These are phyloP conservation scores for Botrytis byssoidea DNA, from an alignment of 2,329 filamentous ascomycete genomes.

Conservation along the genomic window DNA sequence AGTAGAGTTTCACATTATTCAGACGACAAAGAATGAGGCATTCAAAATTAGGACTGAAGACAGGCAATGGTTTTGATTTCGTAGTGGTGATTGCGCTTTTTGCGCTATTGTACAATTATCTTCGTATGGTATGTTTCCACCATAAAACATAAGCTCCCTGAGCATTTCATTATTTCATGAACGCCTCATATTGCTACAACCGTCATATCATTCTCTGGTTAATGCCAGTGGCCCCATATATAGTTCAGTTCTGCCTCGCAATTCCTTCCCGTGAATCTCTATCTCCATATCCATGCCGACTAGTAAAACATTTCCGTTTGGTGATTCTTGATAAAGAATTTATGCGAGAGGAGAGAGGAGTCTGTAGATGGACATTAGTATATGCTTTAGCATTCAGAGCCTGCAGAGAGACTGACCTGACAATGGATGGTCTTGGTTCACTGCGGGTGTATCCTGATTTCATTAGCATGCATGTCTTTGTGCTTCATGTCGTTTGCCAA, in stretches of 20 bases:
- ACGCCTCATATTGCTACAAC: slow-evolving; percentile 37
- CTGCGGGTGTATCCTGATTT: slow-evolving; percentile 83
- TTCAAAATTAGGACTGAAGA: slow-evolving; percentile 13
- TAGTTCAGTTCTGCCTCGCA: not conserved
- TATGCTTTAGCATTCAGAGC: not conserved
- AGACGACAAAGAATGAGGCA: not conserved
- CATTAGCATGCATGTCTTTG: slow-evolving; percentile 26
- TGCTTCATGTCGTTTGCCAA: slow-evolving; percentile 17
- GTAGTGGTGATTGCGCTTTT: slow-evolving; percentile 35
- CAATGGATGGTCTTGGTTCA: slow-evolving; percentile 80
- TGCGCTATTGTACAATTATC: slow-evolving; percentile 37
- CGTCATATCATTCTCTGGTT: slow-evolving; percentile 6
- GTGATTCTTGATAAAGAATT: slow-evolving; percentile 21
- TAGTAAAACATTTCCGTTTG: slow-evolving; percentile 7
- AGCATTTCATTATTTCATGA: slow-evolving; percentile 26
- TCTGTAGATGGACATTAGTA: slow-evolving; percentile 42
- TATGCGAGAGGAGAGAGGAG: slow-evolving; percentile 65
- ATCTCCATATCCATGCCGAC: not conserved
- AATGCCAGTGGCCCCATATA: not conserved
- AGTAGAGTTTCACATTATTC: not conserved
- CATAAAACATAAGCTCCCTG: slow-evolving; percentile 16
- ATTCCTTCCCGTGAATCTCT: not conserved
- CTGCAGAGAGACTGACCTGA: slow-evolving; percentile 53
- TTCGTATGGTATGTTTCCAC: slow-evolving; percentile 25
- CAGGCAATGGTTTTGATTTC: slow-evolving; percentile 8